Evolutionary conservation across 176 grass and related monocot genomes (phyloP).

Genomic region (Cenchrus purpureus): DNA sequence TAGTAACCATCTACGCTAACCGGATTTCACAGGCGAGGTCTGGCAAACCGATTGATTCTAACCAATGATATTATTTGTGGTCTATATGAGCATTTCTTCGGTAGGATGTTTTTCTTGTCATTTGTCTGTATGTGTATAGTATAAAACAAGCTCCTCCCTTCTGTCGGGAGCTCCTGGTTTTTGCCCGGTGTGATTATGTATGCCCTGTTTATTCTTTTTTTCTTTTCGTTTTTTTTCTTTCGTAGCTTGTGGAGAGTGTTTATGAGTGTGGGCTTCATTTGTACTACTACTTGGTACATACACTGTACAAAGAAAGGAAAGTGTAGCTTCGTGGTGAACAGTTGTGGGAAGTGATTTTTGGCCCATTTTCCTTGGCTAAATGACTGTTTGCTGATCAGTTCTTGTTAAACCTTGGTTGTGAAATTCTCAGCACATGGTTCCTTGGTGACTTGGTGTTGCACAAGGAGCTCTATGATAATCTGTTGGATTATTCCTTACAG

Average conservation of each 20-base stretch:
- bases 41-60: slow-evolving; percentile 56
- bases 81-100: slow-evolving; percentile 55
- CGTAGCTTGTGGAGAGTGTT: slow-evolving; percentile 44
- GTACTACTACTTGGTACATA: slow-evolving; percentile 42
- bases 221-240: neutral
- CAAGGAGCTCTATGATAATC: neutral
- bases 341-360: slow-evolving; percentile 3
- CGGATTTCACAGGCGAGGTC: slow-evolving; percentile 90
- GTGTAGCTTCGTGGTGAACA: slow-evolving; percentile 44
- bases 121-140: slow-evolving; percentile 87
- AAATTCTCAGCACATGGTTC: too few species aligned
- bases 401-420: neutral
- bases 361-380: slow-evolving; percentile 13
- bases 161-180: slow-evolving; percentile 19
- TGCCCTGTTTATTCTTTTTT: neutral
- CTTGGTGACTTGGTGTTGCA: too few species aligned
- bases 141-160: slow-evolving; percentile 39
- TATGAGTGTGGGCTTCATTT: slow-evolving; percentile 36
- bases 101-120: slow-evolving; percentile 54
- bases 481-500: too few species aligned
- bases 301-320: slow-evolving; percentile 63
- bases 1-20: slow-evolving; percentile 94
- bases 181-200: slow-evolving; percentile 55
- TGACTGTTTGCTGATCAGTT: neutral
- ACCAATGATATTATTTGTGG: slow-evolving; percentile 60